Evolutionary conservation across 2,329 filamentous ascomycete genomes (phyloP), one percentile per base, ranked within the genome.

Genomic region (Madurella mycetomatis): DNA sequence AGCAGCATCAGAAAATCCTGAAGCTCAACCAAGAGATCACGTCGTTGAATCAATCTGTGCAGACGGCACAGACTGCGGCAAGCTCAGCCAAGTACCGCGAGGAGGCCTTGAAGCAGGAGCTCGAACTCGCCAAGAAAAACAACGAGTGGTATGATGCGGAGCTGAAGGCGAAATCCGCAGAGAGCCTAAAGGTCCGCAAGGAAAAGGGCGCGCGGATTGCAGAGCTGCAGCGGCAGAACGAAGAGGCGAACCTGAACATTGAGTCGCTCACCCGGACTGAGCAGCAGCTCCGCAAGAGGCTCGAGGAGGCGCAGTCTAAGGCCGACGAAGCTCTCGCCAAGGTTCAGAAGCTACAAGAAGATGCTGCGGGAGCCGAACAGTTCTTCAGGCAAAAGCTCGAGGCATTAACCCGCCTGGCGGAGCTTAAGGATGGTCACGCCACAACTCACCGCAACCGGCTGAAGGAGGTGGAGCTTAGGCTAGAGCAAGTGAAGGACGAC

Each of bases 71-170:
- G 68, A 89, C 89, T 25, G 83, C 88, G 19, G 84, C 87, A 2
- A 90, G 86, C 41, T 90, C 84, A 55, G 85, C 91, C 58, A 95
- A 91, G 65, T 96, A 95, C 76, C 86, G 89, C 60, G 91, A 96
- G 69, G 90, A 96, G 67, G 88, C 85, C 31, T 76, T 97, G 12
- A 86, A 94, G 70, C 92, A 96, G 69, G 92, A 97, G 69, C 80
- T 97, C 37, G 90, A 95, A 41, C 78, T 95, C 53, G 84, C 92
- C 16, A 91, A 90, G 68, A 88, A 87, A 65, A 96, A 91, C 73
- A 89, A 90, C 60, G 92, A 97, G 64, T 99, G 91, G 88, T 87
- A 94, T 53, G 90, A 96, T 66, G 85, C 80, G 41, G 94, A 99
- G 70, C 80, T 97, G 18, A 92, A 95, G 75, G 92, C 89, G 0